phyloP scores from a whole-genome alignment of 352 stramenopile species.

The Pythium biforme region DNA sequence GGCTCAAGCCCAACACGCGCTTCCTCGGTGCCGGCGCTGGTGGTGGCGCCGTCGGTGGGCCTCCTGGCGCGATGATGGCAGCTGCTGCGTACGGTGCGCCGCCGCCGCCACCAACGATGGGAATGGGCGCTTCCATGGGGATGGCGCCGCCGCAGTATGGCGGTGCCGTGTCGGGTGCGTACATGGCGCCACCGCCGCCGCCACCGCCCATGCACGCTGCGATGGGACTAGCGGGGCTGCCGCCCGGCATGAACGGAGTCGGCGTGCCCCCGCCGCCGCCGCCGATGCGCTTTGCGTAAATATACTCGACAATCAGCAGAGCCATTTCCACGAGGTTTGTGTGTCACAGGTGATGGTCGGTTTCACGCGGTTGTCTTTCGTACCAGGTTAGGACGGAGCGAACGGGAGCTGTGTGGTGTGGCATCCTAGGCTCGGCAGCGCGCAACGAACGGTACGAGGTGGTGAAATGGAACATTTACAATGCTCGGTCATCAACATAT shows the following conservation, averaged over 20 bases:
- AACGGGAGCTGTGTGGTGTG: no score
- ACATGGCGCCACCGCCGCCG: constrained; percentile 35
- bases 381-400: no score
- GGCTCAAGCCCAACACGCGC: constrained; percentile 75
- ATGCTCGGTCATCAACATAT: no score
- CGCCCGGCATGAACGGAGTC: constrained; percentile 17
- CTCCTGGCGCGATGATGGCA: constrained; percentile 4
- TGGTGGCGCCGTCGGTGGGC: no score
- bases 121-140: constrained; percentile 14
- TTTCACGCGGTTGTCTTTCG: not conserved
- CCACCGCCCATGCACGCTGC: constrained; percentile 17
- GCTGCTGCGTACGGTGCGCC: constrained; percentile 14
- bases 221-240: constrained; percentile 32
- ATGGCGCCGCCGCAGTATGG: constrained; percentile 1
- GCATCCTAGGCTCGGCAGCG: no score
- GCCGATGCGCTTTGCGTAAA: constrained; percentile 33
- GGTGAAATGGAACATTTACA: no score
- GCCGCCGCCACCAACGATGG: constrained; percentile 36
- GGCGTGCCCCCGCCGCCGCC: constrained; percentile 40
- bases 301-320: not conserved
- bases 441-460: no score
- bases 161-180: constrained; percentile 16
- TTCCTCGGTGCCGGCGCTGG: constrained; percentile 30
- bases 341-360: not conserved
- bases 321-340: not conserved